Conservation (phyloP, 169 alveolate genomes). For the Condylostoma magnum region DNA sequence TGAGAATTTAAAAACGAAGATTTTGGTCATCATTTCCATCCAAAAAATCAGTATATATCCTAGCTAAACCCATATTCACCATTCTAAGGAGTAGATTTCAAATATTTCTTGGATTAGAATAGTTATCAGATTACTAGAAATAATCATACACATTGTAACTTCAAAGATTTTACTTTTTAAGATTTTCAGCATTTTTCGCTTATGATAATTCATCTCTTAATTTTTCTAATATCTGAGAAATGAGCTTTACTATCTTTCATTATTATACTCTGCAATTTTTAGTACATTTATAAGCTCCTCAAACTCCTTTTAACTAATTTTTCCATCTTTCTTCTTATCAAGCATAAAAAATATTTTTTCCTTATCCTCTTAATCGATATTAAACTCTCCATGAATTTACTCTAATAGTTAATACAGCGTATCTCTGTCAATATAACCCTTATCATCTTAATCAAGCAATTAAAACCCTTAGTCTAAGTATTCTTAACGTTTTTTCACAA, state of each 20-base stretch:
- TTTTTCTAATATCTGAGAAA: too few species aligned
- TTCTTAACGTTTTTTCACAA: slow-evolving; percentile 16
- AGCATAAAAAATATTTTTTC: not conserved
- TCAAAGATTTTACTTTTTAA: not conserved
- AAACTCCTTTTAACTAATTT: not conserved
- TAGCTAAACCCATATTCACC: not conserved
- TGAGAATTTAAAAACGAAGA: not conserved
- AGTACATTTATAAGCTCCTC: not conserved
- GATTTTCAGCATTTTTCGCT: not conserved
- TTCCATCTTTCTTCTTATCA: not conserved
- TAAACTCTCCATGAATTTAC: not conserved
- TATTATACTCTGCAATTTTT: not conserved
- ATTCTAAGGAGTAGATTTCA: not conserved
- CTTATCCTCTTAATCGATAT: not conserved
- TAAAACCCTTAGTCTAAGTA: slow-evolving; percentile 26
- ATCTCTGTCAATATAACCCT: slow-evolving; percentile 37
- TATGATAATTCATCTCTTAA: too few species aligned
- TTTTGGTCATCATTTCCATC: not conserved
- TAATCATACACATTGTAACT: not conserved
- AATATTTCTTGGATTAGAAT: not conserved
- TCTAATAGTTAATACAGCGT: slow-evolving; percentile 29
- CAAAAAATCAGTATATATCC: not conserved
- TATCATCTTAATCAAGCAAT: slow-evolving; percentile 28
- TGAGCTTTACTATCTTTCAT: not conserved
- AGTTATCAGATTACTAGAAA: not conserved